Conservation (phyloP, 1,139 yeast species). For the Blastobotrys buckinghamii region DNA sequence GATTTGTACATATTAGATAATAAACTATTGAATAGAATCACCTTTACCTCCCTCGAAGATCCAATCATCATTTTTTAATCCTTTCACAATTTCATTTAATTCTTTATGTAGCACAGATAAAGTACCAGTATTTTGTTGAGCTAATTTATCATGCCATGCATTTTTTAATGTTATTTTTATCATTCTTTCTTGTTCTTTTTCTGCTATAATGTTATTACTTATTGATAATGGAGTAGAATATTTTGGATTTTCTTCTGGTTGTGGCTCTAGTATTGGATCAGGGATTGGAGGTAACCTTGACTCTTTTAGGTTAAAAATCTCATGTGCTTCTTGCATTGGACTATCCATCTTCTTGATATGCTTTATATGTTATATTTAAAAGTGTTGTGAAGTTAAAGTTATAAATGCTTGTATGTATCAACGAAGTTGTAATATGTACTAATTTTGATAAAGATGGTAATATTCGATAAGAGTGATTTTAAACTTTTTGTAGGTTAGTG, state of each 20-base stretch:
- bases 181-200: background rate
- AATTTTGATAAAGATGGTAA: no score
- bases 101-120: background rate
- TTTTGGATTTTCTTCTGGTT: background rate
- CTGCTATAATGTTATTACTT: background rate
- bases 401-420: no score
- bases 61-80: conserved; percentile 11
- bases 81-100: conserved; percentile 1
- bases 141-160: background rate
- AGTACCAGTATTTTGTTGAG: background rate
- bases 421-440: no score
- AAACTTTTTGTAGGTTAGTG: no score
- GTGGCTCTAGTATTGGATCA: background rate
- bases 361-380: no score
- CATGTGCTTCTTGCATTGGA: no score
- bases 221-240: conserved; percentile 3
- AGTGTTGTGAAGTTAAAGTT: no score
- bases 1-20: no score
- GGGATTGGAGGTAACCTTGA: background rate
- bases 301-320: no score
- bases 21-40: no score
- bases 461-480: no score
- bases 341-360: background rate
- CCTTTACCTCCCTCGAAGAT: conserved; percentile 6
- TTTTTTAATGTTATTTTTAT: background rate